Conservation (phyloP, 1,284 basidiomycete genomes). For the Austroboletus novae-zelandiae region DNA sequence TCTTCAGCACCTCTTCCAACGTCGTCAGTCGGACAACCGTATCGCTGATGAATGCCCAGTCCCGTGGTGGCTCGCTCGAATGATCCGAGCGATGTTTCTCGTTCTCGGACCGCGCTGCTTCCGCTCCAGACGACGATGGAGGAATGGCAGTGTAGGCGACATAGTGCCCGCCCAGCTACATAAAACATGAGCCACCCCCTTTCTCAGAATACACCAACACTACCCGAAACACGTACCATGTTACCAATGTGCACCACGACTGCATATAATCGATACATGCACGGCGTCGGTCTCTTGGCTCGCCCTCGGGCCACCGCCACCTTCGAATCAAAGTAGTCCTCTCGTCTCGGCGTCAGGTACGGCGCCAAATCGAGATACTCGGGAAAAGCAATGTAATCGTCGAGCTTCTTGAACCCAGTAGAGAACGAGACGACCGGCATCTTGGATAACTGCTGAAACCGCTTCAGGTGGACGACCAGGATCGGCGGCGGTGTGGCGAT, state of each 20-base stretch:
- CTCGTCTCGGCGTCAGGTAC: conserved; percentile 80
- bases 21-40: conserved; percentile 76
- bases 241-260: conserved; percentile 91
- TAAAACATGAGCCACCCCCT: background rate
- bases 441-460: conserved; percentile 78
- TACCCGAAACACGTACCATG: conserved; percentile 54
- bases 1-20: conserved; percentile 84
- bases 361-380: conserved; percentile 82
- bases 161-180: conserved; percentile 80
- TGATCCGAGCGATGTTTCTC: conserved; percentile 8
- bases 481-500: conserved; percentile 85
- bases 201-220: background rate
- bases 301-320: conserved; percentile 32
- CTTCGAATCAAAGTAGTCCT: conserved; percentile 53
- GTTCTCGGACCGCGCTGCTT: conserved; percentile 3
- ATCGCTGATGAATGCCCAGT: conserved; percentile 92
- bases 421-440: conserved; percentile 53
- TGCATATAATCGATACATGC: conserved; percentile 74
- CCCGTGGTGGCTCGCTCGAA: conserved; percentile 39
- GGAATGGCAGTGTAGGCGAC: conserved; percentile 75
- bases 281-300: conserved; percentile 43
- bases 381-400: conserved; percentile 87
- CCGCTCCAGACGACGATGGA: conserved; percentile 20
- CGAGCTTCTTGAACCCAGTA: conserved; percentile 78
- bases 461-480: conserved; percentile 89